phyloP scores from a whole-genome alignment of 1,284 basidiomycete genomes.

The Ganoderma lucidum region DNA sequence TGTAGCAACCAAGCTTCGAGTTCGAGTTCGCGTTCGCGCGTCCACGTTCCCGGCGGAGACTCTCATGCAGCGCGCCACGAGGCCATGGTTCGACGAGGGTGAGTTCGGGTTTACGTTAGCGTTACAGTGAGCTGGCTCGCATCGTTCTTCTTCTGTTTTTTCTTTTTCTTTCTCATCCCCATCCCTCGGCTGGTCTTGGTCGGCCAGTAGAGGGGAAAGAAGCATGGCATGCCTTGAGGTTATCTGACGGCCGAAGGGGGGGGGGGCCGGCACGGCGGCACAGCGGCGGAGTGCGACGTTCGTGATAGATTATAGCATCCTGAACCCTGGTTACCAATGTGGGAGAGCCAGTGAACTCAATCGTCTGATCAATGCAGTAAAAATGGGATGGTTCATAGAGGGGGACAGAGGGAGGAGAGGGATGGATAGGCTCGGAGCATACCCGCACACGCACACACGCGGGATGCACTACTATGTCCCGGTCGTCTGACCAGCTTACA shows the following conservation, averaged over 20 bases:
- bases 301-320: not conserved
- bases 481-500: not conserved
- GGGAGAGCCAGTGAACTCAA: not conserved
- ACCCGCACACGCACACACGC: conserved; percentile 1
- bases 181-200: not conserved
- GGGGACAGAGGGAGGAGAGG: not conserved
- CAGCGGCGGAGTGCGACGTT: not conserved
- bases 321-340: not conserved
- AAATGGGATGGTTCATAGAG: not conserved
- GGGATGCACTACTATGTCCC: not conserved
- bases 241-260: not conserved
- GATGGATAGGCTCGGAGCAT: conserved; percentile 1
- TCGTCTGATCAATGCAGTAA: not conserved
- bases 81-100: not conserved
- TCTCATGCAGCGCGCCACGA: not conserved
- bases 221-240: not conserved
- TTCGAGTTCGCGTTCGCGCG: not conserved
- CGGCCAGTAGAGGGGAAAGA: not conserved
- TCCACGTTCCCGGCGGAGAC: not conserved
- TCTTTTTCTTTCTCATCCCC: not conserved
- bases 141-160: no score
- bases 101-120: not conserved
- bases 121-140: not conserved
- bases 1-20: not conserved
- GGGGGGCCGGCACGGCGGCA: not conserved